A percentile compares a stretch with the other conserved stretches of the same genome.
These are phyloP conservation scores for Sporothrix brunneoviolacea DNA, from an alignment of 2,329 filamentous ascomycete species.

Conservation along the genomic window DNA sequence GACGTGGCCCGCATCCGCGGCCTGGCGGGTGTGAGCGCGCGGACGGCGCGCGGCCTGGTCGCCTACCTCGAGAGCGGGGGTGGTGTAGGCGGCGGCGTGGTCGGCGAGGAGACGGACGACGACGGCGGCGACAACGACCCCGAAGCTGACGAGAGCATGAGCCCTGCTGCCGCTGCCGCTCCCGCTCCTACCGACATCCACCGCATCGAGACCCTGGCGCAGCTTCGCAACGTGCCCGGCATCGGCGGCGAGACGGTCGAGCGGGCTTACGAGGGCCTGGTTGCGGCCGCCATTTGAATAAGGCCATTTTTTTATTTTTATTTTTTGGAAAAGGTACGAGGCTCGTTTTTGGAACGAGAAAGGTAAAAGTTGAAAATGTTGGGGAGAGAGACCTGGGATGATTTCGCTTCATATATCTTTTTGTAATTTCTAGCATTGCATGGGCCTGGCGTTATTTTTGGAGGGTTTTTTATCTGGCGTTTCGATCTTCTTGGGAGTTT, in stretches of 20 bases:
- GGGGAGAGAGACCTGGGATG: no score
- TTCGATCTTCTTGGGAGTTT: neutral
- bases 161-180: neutral
- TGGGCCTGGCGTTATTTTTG: neutral
- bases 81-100: slow-evolving; percentile 24
- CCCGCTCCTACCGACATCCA: neutral
- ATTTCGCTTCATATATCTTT: no score
- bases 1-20: slow-evolving; percentile 59
- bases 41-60: slow-evolving; percentile 59
- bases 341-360: no score
- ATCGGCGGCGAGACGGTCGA: slow-evolving; percentile 52
- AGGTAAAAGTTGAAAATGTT: no score
- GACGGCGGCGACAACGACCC: slow-evolving; percentile 14
- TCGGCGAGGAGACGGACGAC: slow-evolving; percentile 11
- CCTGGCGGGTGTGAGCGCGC: slow-evolving; percentile 64
- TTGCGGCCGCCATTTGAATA: slow-evolving; percentile 10
- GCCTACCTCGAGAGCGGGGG: slow-evolving; percentile 45
- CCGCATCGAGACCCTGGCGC: slow-evolving; percentile 40
- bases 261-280: slow-evolving; percentile 46
- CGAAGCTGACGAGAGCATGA: neutral
- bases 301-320: neutral
- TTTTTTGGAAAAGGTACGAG: neutral
- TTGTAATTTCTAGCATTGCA: neutral
- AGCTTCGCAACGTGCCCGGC: slow-evolving; percentile 49
- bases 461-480: neutral